phyloP scores from a whole-genome alignment of 345 rosid species.

The Litchi chinensis region DNA sequence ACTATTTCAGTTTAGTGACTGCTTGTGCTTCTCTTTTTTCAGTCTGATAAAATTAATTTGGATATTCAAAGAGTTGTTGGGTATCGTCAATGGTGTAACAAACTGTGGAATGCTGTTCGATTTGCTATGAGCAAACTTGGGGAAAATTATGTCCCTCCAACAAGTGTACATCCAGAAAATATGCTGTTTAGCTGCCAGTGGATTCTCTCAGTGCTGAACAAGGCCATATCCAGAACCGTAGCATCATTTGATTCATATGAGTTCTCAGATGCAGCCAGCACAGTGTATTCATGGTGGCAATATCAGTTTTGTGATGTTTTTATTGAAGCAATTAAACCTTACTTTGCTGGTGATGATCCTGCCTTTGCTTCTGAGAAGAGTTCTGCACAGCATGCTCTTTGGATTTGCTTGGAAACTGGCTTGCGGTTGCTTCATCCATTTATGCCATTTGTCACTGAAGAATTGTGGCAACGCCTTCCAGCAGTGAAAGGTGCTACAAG shows the following conservation, averaged over 20 bases:
- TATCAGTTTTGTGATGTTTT: slow-evolving; percentile 94
- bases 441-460: slow-evolving; percentile 95
- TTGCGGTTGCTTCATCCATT: slow-evolving; percentile 92
- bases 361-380: slow-evolving; percentile 61
- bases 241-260: slow-evolving; percentile 63
- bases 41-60: slow-evolving; percentile 96
- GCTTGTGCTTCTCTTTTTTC: slow-evolving; percentile 28
- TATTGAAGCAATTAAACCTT: slow-evolving; percentile 89
- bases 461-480: slow-evolving; percentile 95
- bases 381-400: slow-evolving; percentile 67
- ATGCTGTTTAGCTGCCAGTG: slow-evolving; percentile 88
- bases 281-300: slow-evolving; percentile 95
- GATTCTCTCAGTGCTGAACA: slow-evolving; percentile 83
- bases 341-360: slow-evolving; percentile 62
- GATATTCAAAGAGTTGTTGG: slow-evolving; percentile 95
- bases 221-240: slow-evolving; percentile 65
- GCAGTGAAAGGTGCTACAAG: slow-evolving; percentile 40
- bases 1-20: background rate
- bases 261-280: slow-evolving; percentile 77
- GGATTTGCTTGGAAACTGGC: slow-evolving; percentile 86
- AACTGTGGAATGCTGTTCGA: slow-evolving; percentile 95
- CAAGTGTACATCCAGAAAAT: slow-evolving; percentile 37
- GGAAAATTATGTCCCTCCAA: slow-evolving; percentile 59
- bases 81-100: slow-evolving; percentile 99
- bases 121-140: slow-evolving; percentile 95